Base-by-base conservation (phyloP, 306 rosid genomes). In the Vigna trinervia region DNA sequence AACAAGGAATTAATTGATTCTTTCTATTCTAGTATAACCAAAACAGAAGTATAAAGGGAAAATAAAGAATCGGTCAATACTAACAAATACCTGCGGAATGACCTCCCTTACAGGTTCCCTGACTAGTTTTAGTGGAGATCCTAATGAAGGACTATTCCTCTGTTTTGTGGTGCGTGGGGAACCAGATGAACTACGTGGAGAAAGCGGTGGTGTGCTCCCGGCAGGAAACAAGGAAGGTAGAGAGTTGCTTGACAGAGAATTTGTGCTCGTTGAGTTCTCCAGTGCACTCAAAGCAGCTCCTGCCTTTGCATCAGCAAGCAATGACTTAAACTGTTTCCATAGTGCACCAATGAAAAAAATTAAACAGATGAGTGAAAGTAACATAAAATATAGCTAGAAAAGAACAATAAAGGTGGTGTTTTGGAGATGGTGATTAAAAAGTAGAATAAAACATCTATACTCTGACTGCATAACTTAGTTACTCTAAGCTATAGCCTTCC, bases 131-230 rank as follows among this genome's bases (percentile, higher is more conserved):
- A 91, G 82, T 2, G 97, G 97, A 83, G 92, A 89, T 38, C 87
- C 79, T 45, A 88, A 76, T 62, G 92, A 83, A 77, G 94, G 94
- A 79, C 92, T 91, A 61, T 77, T 82, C 73, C 90, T 85, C 72
- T 82, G 97, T 80, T 89, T 91, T 15, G 68, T 66, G 14, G 83
- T 76, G 10, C 92, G 92, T 14, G 97, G 97, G 26, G 97, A 91
- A 61, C 94, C 89, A 84, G 91, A 82, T 52, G 94, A 88, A 71
- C 97, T 91, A 85, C 92, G 90, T 0, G 97, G 97, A 41, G 97
- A 91, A 76, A 91, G 92, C 43, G 97, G 97, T 3, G 97, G 97
- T 34, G 97, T 77, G 83, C 85, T 89, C 36, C 85, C 97, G 23
- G 89, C 85, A 53, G 88, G 82, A 84, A 91, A 91, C 86, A 88